These are phyloP conservation scores for Rhizophagus prolifer DNA, from an alignment of 192 early-diverging fungal genomes.

Conservation along the genomic window DNA sequence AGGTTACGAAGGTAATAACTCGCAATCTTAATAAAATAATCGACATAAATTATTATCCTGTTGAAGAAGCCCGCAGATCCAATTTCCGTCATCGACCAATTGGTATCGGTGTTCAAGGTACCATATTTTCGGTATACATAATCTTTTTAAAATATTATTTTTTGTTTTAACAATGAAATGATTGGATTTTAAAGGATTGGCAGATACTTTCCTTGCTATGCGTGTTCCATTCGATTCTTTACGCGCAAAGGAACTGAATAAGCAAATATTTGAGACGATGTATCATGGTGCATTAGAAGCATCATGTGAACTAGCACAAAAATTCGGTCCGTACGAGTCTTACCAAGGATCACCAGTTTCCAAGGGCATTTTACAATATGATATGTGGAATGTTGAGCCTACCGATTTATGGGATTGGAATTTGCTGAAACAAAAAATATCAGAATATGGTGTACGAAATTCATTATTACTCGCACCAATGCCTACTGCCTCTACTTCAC, in stretches of 20 bases:
- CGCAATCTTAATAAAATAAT: constrained; percentile 97
- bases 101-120: constrained; percentile 95
- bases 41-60: constrained; percentile 96
- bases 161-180: neutral
- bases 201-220: constrained; percentile 95
- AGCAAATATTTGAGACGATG: constrained; percentile 92
- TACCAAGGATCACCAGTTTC: constrained; percentile 88
- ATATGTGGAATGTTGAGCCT: constrained; percentile 86
- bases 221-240: constrained; percentile 91
- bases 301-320: constrained; percentile 84
- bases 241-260: constrained; percentile 81
- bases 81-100: constrained; percentile 97
- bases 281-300: constrained; percentile 93
- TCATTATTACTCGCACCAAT: constrained; percentile 94
- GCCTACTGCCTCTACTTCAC: constrained; percentile 96
- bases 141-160: neutral
- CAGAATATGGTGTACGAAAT: constrained; percentile 86
- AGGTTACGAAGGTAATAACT: constrained; percentile 84
- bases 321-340: constrained; percentile 79
- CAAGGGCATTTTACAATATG: constrained; percentile 89
- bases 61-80: constrained; percentile 79
- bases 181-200: constrained; percentile 48
- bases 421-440: constrained; percentile 73
- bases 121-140: neutral
- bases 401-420: constrained; percentile 93